Base-by-base conservation (phyloP, 2,329 filamentous ascomycete species). In the Sclerotinia trifoliorum region DNA sequence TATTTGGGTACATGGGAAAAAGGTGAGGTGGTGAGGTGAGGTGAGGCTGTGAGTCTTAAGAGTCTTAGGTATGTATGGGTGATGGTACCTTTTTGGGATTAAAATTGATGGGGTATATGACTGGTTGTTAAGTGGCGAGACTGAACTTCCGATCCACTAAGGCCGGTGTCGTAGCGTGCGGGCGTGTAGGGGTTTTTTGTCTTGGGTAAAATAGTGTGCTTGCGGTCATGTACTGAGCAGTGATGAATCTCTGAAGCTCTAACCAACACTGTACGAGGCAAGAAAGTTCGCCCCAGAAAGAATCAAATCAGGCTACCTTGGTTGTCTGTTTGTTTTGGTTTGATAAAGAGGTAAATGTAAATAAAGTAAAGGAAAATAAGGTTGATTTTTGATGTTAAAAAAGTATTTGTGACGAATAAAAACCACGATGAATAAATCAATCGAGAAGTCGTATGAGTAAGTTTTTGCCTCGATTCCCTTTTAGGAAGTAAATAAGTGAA, bases 51-150 rank as follows among this genome's bases (percentile, higher is more conserved):
- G 51, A 39, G 49, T 61, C 26, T 54, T 29, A 39, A 39, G 29
- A 29, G 29, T 29, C 35, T 35, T 35, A 35, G 35, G 24, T 24
- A 35, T 60, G 19, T 5, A 35, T 39, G 15, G 17, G 52, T 42
- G 29, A 55, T 46, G 68, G 66, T 58, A 62, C 46, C 51, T 64
- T 68, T 55, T 57, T 54, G 39, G 39, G 42, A 21, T 26, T 49
- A 48, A 46, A 42, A 54, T 52, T 57, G 60, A 51, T 55, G 35
- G 61, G 29, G 58, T 56, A 39, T 61, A 61, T 67, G 49, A 67
- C 65, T 67, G 65, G 13, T 62, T 62, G 15, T 35, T 24, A 35
- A 55, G 65, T 67, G 65, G 65, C 65, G 58, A 67, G 65, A 62
- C 26, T 52, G 29, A 58, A 66, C 39, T 6, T 42, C 26, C 29